Evolutionary conservation across 768 basidiomycete genomes (phyloP).

Genomic region (Tricholoma sp.): DNA sequence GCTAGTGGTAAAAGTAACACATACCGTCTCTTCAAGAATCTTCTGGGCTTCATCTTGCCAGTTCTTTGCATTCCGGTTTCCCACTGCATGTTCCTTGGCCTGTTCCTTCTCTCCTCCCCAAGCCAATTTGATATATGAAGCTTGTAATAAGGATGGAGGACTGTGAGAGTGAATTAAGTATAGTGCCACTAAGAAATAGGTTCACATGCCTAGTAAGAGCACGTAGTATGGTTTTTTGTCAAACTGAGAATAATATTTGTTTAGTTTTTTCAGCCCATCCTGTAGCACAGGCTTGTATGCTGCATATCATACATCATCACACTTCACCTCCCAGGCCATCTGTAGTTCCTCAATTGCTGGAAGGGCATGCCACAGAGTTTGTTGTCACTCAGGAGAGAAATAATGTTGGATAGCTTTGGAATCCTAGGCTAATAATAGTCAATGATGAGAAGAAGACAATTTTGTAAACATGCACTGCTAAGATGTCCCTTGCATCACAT

Average conservation of each 20-base stretch:
- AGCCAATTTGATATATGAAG: no score
- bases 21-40: slow-evolving; percentile 5
- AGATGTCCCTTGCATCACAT: no score
- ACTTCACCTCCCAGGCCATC: no score
- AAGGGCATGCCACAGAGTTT: no score
- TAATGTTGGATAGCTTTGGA: neutral
- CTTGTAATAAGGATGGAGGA: no score
- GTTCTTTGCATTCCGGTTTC: no score
- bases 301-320: neutral
- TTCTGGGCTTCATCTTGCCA: no score
- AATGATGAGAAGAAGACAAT: neutral
- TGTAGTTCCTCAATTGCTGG: no score
- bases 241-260: slow-evolving; percentile 16
- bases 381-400: no score
- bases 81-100: no score
- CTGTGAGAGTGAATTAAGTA: neutral
- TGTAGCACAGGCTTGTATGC: slow-evolving; percentile 16
- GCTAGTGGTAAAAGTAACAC: neutral
- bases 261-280: slow-evolving; percentile 18
- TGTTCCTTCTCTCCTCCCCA: no score
- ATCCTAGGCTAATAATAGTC: neutral
- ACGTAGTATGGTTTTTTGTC: slow-evolving; percentile 16
- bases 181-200: neutral
- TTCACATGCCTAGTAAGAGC: slow-evolving; percentile 13
- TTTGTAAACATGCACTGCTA: neutral